A percentile compares a stretch with the other conserved stretches of the same genome.
These are phyloP conservation scores for Fraxinus platypoda DNA, from an alignment of 305 asterid genomes.

Conservation along the genomic window DNA sequence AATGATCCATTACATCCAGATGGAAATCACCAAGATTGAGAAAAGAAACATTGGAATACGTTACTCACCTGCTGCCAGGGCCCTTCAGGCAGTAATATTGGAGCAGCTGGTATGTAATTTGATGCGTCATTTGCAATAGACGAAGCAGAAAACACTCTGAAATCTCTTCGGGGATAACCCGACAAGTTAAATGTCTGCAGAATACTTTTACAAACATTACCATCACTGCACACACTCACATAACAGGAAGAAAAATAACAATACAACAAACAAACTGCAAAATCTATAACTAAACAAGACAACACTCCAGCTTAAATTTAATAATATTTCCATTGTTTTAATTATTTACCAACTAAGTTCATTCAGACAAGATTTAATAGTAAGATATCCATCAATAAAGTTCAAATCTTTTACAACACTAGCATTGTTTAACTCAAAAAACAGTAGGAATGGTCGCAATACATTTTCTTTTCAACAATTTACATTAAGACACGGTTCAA, in stretches of 20 bases:
- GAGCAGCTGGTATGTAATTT: slow-evolving; percentile 81
- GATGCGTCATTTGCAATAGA: slow-evolving; percentile 45
- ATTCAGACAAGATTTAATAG: not conserved
- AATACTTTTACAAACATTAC: not conserved
- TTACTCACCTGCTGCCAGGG: slow-evolving; percentile 79
- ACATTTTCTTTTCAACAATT: not conserved
- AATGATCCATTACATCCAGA: not conserved
- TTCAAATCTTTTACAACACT: not conserved
- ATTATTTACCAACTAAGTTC: not conserved
- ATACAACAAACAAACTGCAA: not conserved
- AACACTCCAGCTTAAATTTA: not conserved
- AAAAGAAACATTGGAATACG: not conserved
- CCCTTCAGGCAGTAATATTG: slow-evolving; percentile 80
- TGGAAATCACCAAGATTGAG: not conserved
- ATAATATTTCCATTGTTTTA: not conserved
- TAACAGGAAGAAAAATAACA: not conserved
- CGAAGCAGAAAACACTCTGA: slow-evolving; percentile 44
- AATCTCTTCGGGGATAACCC: slow-evolving; percentile 29
- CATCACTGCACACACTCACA: not conserved
- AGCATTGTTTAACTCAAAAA: not conserved
- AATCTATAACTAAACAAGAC: not conserved
- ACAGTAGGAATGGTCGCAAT: not conserved
- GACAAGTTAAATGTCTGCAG: slow-evolving; percentile 36
- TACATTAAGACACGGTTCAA: not conserved
- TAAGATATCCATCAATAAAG: not conserved